These are phyloP conservation scores for Xanthoconium stramineum DNA, from an alignment of 768 basidiomycete genomes.

Conservation along the genomic window DNA sequence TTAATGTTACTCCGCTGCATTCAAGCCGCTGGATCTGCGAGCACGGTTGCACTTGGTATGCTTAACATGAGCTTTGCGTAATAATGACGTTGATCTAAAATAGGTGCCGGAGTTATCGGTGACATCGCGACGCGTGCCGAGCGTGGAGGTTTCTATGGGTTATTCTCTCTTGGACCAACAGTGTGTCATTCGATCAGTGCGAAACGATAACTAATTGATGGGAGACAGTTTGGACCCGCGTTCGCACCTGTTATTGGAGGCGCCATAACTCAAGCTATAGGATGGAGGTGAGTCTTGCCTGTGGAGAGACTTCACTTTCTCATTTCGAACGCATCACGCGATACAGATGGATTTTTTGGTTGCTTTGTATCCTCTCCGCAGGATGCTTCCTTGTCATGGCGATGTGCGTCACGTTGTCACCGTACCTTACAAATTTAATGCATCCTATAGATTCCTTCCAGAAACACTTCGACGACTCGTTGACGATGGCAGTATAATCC, in stretches of 20 bases:
- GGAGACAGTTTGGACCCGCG: conserved; percentile 51
- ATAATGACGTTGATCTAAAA: background rate
- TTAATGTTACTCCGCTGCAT: conserved; percentile 76
- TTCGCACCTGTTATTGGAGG: conserved; percentile 51
- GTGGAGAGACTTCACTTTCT: background rate
- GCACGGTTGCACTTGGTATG: conserved; percentile 70
- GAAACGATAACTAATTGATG: background rate
- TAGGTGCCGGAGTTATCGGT: conserved; percentile 72
- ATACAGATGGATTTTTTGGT: conserved; percentile 24
- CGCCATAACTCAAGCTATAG: conserved; percentile 49
- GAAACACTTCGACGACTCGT: conserved; percentile 23
- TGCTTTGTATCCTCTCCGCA: conserved; percentile 17
- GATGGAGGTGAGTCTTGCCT: conserved; percentile 55
- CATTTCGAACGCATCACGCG: background rate
- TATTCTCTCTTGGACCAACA: conserved; percentile 65
- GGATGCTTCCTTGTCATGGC: conserved; percentile 13
- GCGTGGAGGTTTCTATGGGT: conserved; percentile 69
- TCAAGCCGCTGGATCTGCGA: conserved; percentile 77
- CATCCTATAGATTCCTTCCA: conserved; percentile 19
- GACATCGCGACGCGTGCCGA: conserved; percentile 75
- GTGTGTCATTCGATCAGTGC: conserved; percentile 28
- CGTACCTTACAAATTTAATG: background rate
- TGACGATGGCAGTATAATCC: conserved; percentile 29
- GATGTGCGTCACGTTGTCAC: conserved; percentile 4
- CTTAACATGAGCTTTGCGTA: background rate